Base-by-base conservation (phyloP, 495 filamentous ascomycete species). In the Collariella sp. region DNA sequence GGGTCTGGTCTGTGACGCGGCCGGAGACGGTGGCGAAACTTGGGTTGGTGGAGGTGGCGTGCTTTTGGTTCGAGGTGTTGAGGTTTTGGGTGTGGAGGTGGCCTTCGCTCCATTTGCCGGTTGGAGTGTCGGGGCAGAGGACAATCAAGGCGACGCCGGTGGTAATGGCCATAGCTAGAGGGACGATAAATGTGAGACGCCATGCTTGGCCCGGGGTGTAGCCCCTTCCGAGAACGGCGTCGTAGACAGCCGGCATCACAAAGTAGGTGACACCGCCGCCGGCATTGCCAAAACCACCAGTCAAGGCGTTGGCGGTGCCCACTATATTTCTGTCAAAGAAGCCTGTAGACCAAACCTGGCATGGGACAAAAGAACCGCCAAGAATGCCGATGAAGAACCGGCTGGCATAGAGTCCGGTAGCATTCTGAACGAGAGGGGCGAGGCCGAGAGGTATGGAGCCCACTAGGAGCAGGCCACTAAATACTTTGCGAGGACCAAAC, bases 291-390 rank as follows among this genome's bases (percentile, higher is more conserved):
- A 86, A 83, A 5, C 91, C 91, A 51, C 81, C 91, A 11, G 89
- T 85, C 1, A 97, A 70, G 10, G 89, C 84, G 64, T 96, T 97
- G 53, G 91, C 88, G 7, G 87, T 88, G 26, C 91, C 91, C 16
- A 97, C 87, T 20, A 96, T 81, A 62, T 89, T 94, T 74, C 94
- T 96, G 73, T 97, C 91, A 63, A 93, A 95, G 75, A 91, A 96
- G 1, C 86, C 90, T 0, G 91, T 96, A 22, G 85, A 88, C 91
- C 91, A 97, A 12, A 96, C 91, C 60, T 95, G 91, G 68, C 91
- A 96, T 2, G 91, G 91, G 2, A 97, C 91, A 58, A 97, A 96
- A 7, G 80, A 80, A 1, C 86, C 91, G 24, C 91, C 91, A 2
- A 97, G 79, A 50, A 97, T 95, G 38, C 91, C 91, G 51, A 96